Evolutionary conservation across 148 eudicot genomes (phyloP).

Genomic region (Camellia granthamiana): DNA sequence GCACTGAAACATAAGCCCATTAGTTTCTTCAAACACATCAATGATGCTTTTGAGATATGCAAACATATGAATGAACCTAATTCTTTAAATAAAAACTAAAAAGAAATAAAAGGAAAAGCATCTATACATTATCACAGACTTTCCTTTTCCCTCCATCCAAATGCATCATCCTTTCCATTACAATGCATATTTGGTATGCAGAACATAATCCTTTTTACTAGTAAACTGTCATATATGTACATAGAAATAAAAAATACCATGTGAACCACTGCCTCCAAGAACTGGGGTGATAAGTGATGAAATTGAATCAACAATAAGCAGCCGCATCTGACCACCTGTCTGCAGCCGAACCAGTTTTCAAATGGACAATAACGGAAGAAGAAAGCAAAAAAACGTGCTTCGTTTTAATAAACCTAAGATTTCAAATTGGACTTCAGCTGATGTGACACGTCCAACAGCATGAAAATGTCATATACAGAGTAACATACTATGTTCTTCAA

Average conservation of each 20-base stretch:
- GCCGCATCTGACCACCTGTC: conserved; percentile 36
- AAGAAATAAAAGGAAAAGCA: neutral
- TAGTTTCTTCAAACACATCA: neutral
- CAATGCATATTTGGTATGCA: neutral
- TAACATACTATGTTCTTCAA: conserved; percentile 61
- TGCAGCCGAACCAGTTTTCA: conserved; percentile 29
- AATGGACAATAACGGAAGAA: conserved; percentile 2
- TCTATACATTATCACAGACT: neutral
- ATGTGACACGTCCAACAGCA: conserved; percentile 60
- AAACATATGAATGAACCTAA: neutral
- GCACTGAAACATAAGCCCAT: conserved; percentile 20
- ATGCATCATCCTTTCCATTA: too few relatives aligned
- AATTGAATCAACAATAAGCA: conserved; percentile 78
- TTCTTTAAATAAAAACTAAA: neutral
- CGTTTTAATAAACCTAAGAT: conserved; percentile 44
- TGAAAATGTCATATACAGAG: conserved; percentile 65
- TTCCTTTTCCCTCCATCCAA: neutral
- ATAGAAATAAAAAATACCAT: conserved; percentile 39
- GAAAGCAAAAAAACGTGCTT: neutral
- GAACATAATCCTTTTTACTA: neutral
- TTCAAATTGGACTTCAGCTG: conserved; percentile 52
- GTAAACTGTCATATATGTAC: neutral
- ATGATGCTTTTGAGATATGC: neutral
- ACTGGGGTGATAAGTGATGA: conserved; percentile 79
- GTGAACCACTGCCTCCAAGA: conserved; percentile 70